Percentiles rank a stretch among this genome's conserved stretches.
These are phyloP conservation scores for Coprinopsis cinerea DNA, from an alignment of 768 basidiomycete genomes.

Conservation along the genomic window DNA sequence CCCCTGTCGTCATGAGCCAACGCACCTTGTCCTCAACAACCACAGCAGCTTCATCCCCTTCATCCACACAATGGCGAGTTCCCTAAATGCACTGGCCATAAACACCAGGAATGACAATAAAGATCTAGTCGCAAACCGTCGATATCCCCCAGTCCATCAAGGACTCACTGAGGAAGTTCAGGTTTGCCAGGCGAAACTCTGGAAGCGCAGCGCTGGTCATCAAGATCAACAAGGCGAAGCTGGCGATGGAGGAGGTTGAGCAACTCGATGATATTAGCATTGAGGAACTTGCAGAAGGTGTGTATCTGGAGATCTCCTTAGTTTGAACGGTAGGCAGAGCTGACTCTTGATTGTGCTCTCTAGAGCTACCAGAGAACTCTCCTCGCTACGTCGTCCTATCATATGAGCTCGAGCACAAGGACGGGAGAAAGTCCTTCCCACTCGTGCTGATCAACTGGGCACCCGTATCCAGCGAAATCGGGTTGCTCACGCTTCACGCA, in stretches of 20 bases:
- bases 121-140: conserved; percentile 67
- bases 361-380: conserved; percentile 83
- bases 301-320: conserved; percentile 1
- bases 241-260: conserved; percentile 81
- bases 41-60: no score
- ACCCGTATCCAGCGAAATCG: conserved; percentile 70
- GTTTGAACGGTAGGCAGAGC: background rate
- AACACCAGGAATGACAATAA: no score
- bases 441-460: conserved; percentile 87
- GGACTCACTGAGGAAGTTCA: conserved; percentile 77
- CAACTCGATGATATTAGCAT: conserved; percentile 71
- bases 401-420: conserved; percentile 71
- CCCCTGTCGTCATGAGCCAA: no score
- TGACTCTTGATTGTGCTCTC: background rate
- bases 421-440: conserved; percentile 82
- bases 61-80: no score
- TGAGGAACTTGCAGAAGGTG: conserved; percentile 86
- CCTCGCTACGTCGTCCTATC: conserved; percentile 85
- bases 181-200: conserved; percentile 61
- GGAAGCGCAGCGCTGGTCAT: conserved; percentile 78
- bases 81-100: no score
- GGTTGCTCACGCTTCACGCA: conserved; percentile 75
- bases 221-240: conserved; percentile 82
- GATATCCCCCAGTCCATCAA: conserved; percentile 81
- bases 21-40: no score